Evolutionary conservation across 306 rosid species (phyloP).

Genomic region (Hippophae rhamnoides): DNA sequence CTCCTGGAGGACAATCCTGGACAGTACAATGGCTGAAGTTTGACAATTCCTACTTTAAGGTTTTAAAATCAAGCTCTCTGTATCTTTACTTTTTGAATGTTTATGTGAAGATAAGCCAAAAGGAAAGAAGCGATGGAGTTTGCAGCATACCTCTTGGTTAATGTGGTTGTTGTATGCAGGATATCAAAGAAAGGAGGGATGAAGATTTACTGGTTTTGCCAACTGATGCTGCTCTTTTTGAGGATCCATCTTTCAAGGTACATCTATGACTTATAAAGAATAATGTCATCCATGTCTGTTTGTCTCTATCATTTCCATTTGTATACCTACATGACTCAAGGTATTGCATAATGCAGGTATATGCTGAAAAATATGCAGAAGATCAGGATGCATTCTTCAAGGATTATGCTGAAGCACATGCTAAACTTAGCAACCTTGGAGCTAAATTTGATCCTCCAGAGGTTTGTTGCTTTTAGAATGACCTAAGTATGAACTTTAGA

Average conservation of each 20-base stretch:
- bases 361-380: constrained; percentile 84
- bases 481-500: neutral
- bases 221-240: constrained; percentile 88
- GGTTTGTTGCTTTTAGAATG: constrained; percentile 36
- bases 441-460: constrained; percentile 95
- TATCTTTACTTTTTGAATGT: constrained; percentile 4
- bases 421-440: constrained; percentile 90
- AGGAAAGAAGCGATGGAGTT: neutral
- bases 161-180: constrained; percentile 36
- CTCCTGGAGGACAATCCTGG: constrained; percentile 99
- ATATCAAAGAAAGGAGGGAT: constrained; percentile 79
- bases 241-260: constrained; percentile 89
- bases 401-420: constrained; percentile 98
- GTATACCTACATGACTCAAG: neutral
- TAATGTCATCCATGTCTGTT: neutral
- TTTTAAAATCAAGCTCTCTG: constrained; percentile 16
- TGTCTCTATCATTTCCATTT: neutral
- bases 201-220: constrained; percentile 87
- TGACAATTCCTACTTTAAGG: constrained; percentile 95
- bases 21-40: constrained; percentile 91
- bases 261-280: constrained; percentile 10
- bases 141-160: constrained; percentile 23
- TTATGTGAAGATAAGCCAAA: neutral
- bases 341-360: constrained; percentile 42
- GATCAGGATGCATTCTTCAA: constrained; percentile 87